Base-by-base conservation (phyloP, 2,329 filamentous ascomycete species). In the Lachnellula suecica region DNA sequence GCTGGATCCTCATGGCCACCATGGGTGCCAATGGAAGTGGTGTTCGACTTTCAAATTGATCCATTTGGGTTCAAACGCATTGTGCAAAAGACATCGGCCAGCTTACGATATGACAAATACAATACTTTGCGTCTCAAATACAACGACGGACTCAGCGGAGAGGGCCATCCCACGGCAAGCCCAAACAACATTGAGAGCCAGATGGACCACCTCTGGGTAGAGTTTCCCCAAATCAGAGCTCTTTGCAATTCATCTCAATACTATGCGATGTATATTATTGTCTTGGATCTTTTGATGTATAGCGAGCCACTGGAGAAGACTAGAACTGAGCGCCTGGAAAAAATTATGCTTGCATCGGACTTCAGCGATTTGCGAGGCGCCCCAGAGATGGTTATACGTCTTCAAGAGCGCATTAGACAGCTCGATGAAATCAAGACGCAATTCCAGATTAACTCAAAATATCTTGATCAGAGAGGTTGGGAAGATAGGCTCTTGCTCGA, bases 31-130 rank as follows among this genome's bases (percentile, higher is more conserved):
- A 87, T 99, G 74, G 94, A 99, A 72, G 90, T 96, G 63, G 97
- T 99, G 87, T 97, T 96, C 65, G 92, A 97, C 70, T 99, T 97
- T 70, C 78, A 93, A 59, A 81, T 88, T 5, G 92, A 96, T 69
- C 93, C 94, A 0, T 96, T 96, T 65, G 94, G 95, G n/a, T 99
- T 99, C 77, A 93, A 93, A 68, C 85, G 94, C 54, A 92, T 99
- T 25, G 92, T 99, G 10, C 91, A 97, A 69, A 93, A 95, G 70
- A 99, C 94, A 1, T 99, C 93, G 4, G 94, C 93, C 20, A 92
- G 88, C 74, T 78, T 99, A 61, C 85, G 93, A 54, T 97, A 95
- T 69, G 93, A 99, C 76, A 97, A 99, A 71, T 97, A 93, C 83
- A 99, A 99, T 70, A 93, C 91, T 13, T 79, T 99, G 50, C 91